Evolutionary conservation across 1,139 yeast species (phyloP).

Genomic region (Sporopachydermia cereana): DNA sequence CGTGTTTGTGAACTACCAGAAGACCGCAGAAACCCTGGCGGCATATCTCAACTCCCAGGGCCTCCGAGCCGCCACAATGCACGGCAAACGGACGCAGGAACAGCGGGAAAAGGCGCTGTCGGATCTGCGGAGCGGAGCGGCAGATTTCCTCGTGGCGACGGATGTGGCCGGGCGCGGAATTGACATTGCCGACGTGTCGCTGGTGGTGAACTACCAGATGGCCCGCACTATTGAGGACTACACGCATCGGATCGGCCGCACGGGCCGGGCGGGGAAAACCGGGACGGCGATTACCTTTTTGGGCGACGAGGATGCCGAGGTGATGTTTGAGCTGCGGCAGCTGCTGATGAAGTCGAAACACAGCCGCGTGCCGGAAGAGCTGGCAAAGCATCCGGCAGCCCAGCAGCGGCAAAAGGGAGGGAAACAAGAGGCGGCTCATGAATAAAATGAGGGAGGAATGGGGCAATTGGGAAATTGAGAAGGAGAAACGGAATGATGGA

Average conservation of each 20-base stretch:
- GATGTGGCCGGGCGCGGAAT: conserved; percentile 97
- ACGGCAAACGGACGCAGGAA: conserved; percentile 84
- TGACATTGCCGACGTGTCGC: conserved; percentile 74
- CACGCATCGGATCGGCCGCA: conserved; percentile 89
- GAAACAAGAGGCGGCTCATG: conserved; percentile 7
- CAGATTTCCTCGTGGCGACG: conserved; percentile 72
- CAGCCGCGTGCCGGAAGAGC: conserved; percentile 42
- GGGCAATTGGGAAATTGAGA: not conserved
- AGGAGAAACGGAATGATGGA: not conserved
- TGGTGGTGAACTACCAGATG: conserved; percentile 85
- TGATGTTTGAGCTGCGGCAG: conserved; percentile 40
- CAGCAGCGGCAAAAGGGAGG: conserved; percentile 10
- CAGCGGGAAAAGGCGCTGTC: conserved; percentile 70
- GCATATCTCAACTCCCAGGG: conserved; percentile 35
- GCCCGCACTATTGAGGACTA: conserved; percentile 67
- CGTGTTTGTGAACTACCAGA: conserved; percentile 69
- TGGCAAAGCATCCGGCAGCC: conserved; percentile 21
- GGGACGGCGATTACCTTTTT: conserved; percentile 72
- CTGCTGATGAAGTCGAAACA: conserved; percentile 37
- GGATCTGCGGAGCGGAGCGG: conserved; percentile 48
- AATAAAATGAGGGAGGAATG: conserved; percentile 1
- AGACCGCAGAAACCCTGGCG: conserved; percentile 56
- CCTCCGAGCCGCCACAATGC: conserved; percentile 49
- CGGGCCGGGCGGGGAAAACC: conserved; percentile 83
- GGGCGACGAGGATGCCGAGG: conserved; percentile 42